Evolutionary conservation across 108 stramenopile species (phyloP).

Genomic region (Fragilaria crotonensis): DNA sequence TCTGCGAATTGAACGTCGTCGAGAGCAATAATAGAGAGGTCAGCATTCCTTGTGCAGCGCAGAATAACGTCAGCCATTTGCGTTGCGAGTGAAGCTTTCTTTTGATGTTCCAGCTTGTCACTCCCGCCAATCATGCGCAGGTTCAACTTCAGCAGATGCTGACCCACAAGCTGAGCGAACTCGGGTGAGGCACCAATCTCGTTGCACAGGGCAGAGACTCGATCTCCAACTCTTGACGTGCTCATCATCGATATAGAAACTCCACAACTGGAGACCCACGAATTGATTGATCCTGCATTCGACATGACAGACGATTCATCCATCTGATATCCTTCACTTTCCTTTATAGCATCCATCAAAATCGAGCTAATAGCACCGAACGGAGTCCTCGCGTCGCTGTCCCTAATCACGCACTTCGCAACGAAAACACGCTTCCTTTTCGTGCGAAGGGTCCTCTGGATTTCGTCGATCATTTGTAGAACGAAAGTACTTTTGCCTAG

Average conservation of each 20-base stretch:
- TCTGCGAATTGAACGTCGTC: conserved; percentile 62
- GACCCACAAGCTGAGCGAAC: too few species aligned
- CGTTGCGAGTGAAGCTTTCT: too few species aligned
- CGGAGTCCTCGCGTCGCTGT: neutral
- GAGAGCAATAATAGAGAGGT: conserved; percentile 34
- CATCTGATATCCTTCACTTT: too few species aligned
- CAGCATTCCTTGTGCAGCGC: conserved; percentile 30
- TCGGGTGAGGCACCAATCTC: neutral
- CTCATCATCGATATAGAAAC: neutral
- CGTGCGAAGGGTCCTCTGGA: conserved; percentile 23
- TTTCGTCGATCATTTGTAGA: conserved; percentile 34
- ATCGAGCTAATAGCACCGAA: neutral
- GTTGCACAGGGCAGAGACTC: neutral
- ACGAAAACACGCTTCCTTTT: conserved; percentile 32
- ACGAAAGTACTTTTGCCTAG: conserved; percentile 50
- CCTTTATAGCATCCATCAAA: neutral
- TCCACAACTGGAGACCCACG: neutral
- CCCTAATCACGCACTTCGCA: conserved; percentile 7
- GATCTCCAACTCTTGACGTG: neutral
- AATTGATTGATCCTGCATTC: neutral
- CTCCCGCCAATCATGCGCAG: conserved; percentile 44
- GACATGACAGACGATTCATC: neutral
- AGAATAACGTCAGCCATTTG: too few species aligned
- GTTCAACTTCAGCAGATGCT: conserved; percentile 46
- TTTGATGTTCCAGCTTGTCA: conserved; percentile 14